Conservation (phyloP, 108 stramenopile species). For the Cyclotella atomus region DNA sequence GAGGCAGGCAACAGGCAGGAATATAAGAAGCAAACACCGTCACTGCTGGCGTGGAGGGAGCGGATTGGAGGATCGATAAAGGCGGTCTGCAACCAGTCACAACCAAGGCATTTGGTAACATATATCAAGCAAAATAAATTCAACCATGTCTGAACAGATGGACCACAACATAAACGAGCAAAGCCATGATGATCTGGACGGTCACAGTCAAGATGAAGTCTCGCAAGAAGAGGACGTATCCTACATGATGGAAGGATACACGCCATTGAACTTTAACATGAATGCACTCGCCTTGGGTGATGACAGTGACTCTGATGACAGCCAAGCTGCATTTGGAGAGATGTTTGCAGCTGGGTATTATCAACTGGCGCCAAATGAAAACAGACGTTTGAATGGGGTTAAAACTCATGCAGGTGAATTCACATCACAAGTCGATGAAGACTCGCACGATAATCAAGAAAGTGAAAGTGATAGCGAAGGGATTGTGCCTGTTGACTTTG, state of each 20-base stretch:
- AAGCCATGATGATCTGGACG: too few relatives aligned
- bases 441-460: constrained; percentile 9
- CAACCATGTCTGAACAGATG: too few relatives aligned
- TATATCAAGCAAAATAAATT: too few relatives aligned
- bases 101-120: too few relatives aligned
- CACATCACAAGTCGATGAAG: constrained; percentile 1
- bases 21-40: too few relatives aligned
- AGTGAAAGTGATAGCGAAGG: constrained; percentile 15
- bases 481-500: constrained; percentile 42
- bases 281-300: constrained; percentile 26
- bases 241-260: constrained; percentile 47
- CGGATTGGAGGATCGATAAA: too few relatives aligned
- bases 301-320: constrained; percentile 13
- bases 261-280: constrained; percentile 47
- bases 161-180: too few relatives aligned
- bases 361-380: constrained; percentile 21
- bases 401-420: constrained; percentile 22
- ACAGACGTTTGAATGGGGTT: constrained; percentile 41
- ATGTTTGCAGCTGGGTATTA: constrained; percentile 28
- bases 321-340: constrained; percentile 17
- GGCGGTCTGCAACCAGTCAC: too few relatives aligned
- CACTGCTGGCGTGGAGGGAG: too few relatives aligned
- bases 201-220: too few relatives aligned
- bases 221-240: too few relatives aligned
- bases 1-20: too few relatives aligned